Base-by-base conservation (phyloP, 2,329 filamentous ascomycete species). In the Colletotrichum higginsianum region DNA sequence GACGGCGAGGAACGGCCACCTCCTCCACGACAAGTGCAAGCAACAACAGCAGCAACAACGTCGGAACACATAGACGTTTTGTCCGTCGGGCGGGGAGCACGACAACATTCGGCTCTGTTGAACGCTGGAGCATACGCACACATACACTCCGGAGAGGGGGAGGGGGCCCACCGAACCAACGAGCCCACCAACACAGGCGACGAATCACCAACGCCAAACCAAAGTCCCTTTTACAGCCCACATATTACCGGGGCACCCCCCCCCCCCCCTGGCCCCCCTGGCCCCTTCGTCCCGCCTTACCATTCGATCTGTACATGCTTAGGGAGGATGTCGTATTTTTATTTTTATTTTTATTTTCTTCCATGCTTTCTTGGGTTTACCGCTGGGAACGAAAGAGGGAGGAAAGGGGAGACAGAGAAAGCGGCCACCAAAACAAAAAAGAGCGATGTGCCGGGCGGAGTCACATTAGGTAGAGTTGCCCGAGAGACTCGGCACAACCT, bases 11-110 rank as follows among this genome's bases (percentile, higher is more conserved):
- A 98, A 98, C 79, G 95, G 95, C 15, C 96, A 98, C 80, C 78
- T 92, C 75, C 81, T 89, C 66, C 94, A 98, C 82, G 95, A 97
- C 79, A 98, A 98, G 83, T 98, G 95, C 86, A 98, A 98, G 86
- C 91, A 57, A 38, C 55, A 57, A 11, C 50, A 53, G 47, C 47
- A 49, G 47, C 47, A 49, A 8, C n/a, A 49, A 18, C 85, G 89
- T 77, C 85, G 88, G 75, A 86, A 83, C 75, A 84, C 72, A 65
- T 76, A 75, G 73, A 68, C n/a, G 9, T 15, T 68, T 52, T 38
- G 35, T 38, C 35, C 35, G 35, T 12, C 9, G 35, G 61, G 67
- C n/a, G 23, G 30, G 11, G 35, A 21, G 5, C 4, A 21, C 5
- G 30, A 21, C 11, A 16, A 18, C 18, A 38, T 38, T 38, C 35